Percentiles rank a stretch among this genome's conserved stretches.
Evolutionary conservation across 1,284 basidiomycete species (phyloP).

Genomic region (Apiotrichum laibachii): DNA sequence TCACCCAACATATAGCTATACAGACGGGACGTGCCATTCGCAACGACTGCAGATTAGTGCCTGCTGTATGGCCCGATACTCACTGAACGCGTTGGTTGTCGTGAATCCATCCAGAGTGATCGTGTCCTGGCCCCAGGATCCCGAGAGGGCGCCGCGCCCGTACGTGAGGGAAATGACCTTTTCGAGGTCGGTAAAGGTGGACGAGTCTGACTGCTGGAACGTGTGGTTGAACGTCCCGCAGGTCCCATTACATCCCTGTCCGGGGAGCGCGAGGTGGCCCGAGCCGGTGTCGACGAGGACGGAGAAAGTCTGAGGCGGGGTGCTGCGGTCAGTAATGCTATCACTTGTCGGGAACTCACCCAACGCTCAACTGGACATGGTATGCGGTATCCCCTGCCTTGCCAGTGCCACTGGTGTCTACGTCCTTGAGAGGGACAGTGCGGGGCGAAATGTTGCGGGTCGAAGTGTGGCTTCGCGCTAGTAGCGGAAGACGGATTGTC

Average conservation of each 20-base stretch:
- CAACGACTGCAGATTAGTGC: background rate
- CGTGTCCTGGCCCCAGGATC: background rate
- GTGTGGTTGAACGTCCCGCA: background rate
- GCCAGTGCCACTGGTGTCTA: too few species aligned
- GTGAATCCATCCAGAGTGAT: background rate
- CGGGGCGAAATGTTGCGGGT: too few species aligned
- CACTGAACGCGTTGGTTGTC: background rate
- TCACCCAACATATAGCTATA: background rate
- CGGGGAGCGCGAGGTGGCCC: slow-evolving; percentile 43
- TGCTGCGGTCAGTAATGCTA: slow-evolving; percentile 13
- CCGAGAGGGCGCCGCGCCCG: background rate
- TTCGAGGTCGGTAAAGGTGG: background rate
- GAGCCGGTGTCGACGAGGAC: slow-evolving; percentile 56
- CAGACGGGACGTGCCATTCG: background rate
- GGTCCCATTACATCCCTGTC: background rate
- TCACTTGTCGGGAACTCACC: background rate
- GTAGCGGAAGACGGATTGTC: too few species aligned
- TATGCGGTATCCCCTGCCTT: background rate
- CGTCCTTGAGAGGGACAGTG: too few species aligned
- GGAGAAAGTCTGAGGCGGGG: slow-evolving; percentile 53
- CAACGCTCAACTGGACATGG: background rate
- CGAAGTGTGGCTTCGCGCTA: too few species aligned
- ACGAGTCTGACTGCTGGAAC: background rate
- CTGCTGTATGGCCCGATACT: background rate
- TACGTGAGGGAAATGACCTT: background rate